Conservation (phyloP, 345 rosid species). For the Bruguiera gymnorhiza region DNA sequence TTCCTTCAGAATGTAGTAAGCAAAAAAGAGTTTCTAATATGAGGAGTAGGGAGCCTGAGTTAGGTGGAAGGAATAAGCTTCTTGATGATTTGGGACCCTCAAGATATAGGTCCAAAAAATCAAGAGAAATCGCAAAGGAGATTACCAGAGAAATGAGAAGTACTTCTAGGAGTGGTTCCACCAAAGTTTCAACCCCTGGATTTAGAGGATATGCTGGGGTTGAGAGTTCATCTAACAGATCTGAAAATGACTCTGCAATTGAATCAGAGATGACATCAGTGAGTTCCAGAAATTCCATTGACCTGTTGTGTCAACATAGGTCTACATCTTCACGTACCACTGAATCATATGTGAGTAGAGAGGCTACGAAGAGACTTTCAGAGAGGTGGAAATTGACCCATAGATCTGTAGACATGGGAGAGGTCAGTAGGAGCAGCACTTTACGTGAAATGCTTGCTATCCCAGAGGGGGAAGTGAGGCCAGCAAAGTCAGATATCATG, state of each 20-base stretch:
- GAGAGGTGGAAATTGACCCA: slow-evolving; percentile 93
- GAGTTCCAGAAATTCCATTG: slow-evolving; percentile 41
- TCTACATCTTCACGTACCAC: slow-evolving; percentile 45
- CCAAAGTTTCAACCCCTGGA: slow-evolving; percentile 44
- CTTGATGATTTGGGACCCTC: slow-evolving; percentile 41
- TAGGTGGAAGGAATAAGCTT: slow-evolving; percentile 40
- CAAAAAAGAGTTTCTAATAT: slow-evolving; percentile 35
- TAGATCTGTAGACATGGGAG: slow-evolving; percentile 50
- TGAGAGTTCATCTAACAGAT: slow-evolving; percentile 64
- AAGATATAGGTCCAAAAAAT: slow-evolving; percentile 59
- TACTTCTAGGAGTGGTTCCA: slow-evolving; percentile 35
- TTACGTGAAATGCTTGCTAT: slow-evolving; percentile 90
- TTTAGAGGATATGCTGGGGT: slow-evolving; percentile 71
- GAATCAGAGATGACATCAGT: slow-evolving; percentile 50
- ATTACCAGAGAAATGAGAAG: slow-evolving; percentile 63
- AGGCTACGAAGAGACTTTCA: slow-evolving; percentile 88
- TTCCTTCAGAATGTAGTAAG: slow-evolving; percentile 40
- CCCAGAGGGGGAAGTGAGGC: slow-evolving; percentile 55
- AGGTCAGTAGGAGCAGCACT: slow-evolving; percentile 56
- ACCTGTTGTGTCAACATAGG: slow-evolving; percentile 37
- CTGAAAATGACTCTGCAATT: slow-evolving; percentile 68
- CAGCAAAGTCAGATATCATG: slow-evolving; percentile 37
- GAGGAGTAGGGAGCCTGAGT: slow-evolving; percentile 32
- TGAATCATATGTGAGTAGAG: slow-evolving; percentile 71
- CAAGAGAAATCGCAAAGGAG: slow-evolving; percentile 62